These are phyloP conservation scores for Houttuynia cordata DNA, from an alignment of 164 flowering plant species.

Conservation along the genomic window DNA sequence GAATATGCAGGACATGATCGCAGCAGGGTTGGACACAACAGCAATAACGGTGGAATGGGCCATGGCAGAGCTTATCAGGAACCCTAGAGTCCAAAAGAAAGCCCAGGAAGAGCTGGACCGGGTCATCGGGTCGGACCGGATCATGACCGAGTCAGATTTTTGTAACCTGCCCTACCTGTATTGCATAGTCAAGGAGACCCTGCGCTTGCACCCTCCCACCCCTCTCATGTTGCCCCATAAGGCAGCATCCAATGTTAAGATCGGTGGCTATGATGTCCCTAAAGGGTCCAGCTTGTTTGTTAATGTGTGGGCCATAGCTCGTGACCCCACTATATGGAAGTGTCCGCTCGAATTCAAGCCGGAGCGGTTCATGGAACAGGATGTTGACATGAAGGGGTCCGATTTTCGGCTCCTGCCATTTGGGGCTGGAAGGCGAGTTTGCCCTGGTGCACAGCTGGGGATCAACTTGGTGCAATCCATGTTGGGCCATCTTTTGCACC, in stretches of 20 bases:
- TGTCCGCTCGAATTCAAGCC: constrained; percentile 19
- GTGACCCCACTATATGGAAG: constrained; percentile 21
- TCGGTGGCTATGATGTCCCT: constrained; percentile 26
- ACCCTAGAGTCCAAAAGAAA: constrained; percentile 22
- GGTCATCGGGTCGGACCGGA: constrained; percentile 15
- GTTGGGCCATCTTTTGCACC: constrained; percentile 24
- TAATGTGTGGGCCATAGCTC: constrained; percentile 26
- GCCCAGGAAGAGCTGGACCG: constrained; percentile 24
- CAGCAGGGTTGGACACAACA: constrained; percentile 24
- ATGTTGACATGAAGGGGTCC: constrained; percentile 22
- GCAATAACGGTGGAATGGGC: constrained; percentile 25
- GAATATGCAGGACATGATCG: constrained; percentile 22
- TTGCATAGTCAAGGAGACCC: constrained; percentile 19
- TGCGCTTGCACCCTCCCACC: constrained; percentile 21
- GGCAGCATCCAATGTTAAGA: constrained; percentile 18
- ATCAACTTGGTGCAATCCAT: constrained; percentile 24
- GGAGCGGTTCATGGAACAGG: constrained; percentile 23
- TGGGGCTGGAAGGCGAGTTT: constrained; percentile 23
- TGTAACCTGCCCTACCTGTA: constrained; percentile 17
- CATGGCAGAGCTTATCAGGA: constrained; percentile 24
- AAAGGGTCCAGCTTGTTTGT: constrained; percentile 18
- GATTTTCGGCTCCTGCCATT: constrained; percentile 22
- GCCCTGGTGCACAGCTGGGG: constrained; percentile 22
- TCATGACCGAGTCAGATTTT: constrained; percentile 22
- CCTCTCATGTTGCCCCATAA: constrained; percentile 27